Conservation (phyloP, 192 early-diverging fungal genomes). For the Linnemannia schmuckeri region DNA sequence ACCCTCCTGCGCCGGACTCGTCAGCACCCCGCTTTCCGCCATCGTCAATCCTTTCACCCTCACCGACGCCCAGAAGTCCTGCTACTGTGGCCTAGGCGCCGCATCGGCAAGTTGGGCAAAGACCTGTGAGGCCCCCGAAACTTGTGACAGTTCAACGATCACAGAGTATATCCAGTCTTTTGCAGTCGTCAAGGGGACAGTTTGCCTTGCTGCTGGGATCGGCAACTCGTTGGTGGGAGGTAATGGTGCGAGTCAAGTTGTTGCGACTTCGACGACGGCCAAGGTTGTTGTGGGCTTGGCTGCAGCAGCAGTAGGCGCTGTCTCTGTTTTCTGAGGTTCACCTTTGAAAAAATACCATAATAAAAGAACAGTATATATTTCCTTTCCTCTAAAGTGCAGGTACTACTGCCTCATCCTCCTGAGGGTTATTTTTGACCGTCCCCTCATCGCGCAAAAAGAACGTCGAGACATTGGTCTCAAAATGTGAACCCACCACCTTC, state of each 20-base stretch:
- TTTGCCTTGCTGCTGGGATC: not conserved
- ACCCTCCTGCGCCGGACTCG: not conserved
- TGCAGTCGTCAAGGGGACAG: not conserved
- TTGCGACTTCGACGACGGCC: not conserved
- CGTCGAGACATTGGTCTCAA: no score
- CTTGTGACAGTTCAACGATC: not conserved
- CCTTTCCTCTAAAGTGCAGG: no score
- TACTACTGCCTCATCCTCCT: no score
- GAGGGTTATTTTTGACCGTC: no score
- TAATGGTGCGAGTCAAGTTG: not conserved
- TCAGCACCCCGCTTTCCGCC: not conserved
- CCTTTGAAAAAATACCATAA: no score
- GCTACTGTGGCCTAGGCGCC: no score
- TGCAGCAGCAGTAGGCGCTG: not conserved
- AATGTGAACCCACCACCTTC: no score
- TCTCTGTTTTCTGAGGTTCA: not conserved
- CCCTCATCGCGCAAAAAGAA: no score
- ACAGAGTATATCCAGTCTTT: not conserved
- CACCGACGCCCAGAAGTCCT: no score
- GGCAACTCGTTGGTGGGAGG: not conserved
- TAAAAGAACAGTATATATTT: no score
- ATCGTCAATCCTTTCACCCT: not conserved
- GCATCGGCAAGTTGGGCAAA: not conserved
- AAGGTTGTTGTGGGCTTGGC: not conserved
- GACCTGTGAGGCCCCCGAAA: not conserved